Conservation (phyloP, 176 grass and related monocot genomes). For the Carex myosuroides region DNA sequence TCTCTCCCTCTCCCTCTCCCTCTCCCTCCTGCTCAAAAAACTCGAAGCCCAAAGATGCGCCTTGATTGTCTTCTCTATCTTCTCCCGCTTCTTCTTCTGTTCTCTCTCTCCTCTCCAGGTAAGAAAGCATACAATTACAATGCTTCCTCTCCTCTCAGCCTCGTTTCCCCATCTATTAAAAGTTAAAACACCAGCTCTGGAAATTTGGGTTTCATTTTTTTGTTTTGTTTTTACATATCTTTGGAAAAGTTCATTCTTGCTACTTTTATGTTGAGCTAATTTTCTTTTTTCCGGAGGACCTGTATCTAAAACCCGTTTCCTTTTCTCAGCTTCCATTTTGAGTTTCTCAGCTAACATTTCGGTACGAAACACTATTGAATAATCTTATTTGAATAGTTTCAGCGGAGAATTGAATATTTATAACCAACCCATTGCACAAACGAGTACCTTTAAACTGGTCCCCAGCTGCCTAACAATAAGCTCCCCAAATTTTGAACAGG, state of each 20-base stretch:
- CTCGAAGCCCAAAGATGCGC: background rate
- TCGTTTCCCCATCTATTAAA: background rate
- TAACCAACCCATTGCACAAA: no score
- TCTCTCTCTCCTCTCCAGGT: background rate
- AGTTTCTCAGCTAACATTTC: background rate
- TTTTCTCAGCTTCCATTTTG: background rate
- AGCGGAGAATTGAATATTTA: background rate
- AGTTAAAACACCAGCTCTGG: background rate
- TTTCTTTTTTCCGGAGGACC: background rate
- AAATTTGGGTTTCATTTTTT: background rate
- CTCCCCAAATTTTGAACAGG: background rate
- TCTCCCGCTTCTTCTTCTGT: background rate
- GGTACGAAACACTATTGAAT: background rate
- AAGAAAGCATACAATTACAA: background rate
- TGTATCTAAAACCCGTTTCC: background rate
- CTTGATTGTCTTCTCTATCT: background rate
- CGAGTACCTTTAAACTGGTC: background rate
- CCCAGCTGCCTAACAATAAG: background rate
- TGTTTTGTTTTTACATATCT: background rate
- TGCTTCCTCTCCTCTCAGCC: background rate
- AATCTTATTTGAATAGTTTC: background rate
- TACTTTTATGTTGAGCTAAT: background rate
- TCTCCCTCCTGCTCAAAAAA: background rate
- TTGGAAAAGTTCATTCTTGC: background rate
- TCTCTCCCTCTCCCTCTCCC: no score